phyloP scores from a whole-genome alignment of 208 protist genomes.

The Paratrypanosoma confusum region DNA sequence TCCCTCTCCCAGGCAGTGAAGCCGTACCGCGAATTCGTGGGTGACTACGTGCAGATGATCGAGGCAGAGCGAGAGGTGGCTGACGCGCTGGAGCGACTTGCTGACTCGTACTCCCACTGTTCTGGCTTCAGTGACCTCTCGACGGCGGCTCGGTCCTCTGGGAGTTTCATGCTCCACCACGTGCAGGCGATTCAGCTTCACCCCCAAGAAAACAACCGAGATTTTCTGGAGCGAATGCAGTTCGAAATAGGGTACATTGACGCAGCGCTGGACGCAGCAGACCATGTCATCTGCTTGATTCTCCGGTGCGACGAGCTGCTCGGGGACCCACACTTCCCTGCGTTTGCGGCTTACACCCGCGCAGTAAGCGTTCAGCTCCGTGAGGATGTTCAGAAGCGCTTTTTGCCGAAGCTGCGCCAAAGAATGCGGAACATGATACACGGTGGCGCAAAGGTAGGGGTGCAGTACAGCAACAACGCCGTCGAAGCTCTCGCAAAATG shows the following conservation, averaged over 20 bases:
- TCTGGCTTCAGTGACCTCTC: slow-evolving; percentile 16
- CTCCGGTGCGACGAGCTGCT: slow-evolving; percentile 16
- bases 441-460: too few species aligned
- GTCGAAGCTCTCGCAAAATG: too few species aligned
- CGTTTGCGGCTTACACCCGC: slow-evolving; percentile 19
- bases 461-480: too few species aligned
- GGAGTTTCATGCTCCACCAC: slow-evolving; percentile 3
- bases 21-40: slow-evolving; percentile 34
- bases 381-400: slow-evolving; percentile 32
- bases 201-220: slow-evolving; percentile 19
- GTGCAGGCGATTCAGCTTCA: slow-evolving; percentile 10
- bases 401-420: slow-evolving; percentile 30
- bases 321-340: not conserved
- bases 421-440: slow-evolving; percentile 48
- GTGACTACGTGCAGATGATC: slow-evolving; percentile 11
- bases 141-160: slow-evolving; percentile 6
- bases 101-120: too few species aligned
- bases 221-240: slow-evolving; percentile 43
- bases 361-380: slow-evolving; percentile 37
- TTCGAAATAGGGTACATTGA: slow-evolving; percentile 61
- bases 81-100: slow-evolving; percentile 25
- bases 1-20: slow-evolving; percentile 25
- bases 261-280: slow-evolving; percentile 51
- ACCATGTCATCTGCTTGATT: slow-evolving; percentile 47
- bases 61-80: slow-evolving; percentile 14